phyloP scores from a whole-genome alignment of 2,329 filamentous ascomycete species.

The Arthrobotrys sinensis region DNA sequence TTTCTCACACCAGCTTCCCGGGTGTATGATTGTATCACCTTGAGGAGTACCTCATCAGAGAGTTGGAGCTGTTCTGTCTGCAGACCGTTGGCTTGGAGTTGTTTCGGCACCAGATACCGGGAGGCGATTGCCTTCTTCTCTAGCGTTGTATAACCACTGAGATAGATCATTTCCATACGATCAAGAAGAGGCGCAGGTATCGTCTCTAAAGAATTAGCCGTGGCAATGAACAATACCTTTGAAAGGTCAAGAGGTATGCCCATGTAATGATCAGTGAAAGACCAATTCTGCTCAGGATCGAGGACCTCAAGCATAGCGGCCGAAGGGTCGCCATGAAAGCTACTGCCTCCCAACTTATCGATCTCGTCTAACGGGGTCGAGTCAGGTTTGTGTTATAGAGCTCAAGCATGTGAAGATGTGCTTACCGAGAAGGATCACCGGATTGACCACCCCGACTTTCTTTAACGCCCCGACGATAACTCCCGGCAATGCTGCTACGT shows the following conservation, averaged over 20 bases:
- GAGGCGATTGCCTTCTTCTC: constrained; percentile 97
- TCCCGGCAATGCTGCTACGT: constrained; percentile 99
- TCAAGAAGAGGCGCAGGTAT: constrained; percentile 95
- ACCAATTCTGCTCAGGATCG: constrained; percentile 96
- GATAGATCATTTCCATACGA: constrained; percentile 94
- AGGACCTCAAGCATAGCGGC: constrained; percentile 98
- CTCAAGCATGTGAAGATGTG: constrained; percentile 6
- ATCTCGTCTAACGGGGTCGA: constrained; percentile 80
- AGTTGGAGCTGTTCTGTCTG: constrained; percentile 81
- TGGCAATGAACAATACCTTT: constrained; percentile 97
- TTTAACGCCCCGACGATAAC: constrained; percentile 92
- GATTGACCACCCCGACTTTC: constrained; percentile 95
- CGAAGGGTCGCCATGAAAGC: constrained; percentile 94
- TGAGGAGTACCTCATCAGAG: constrained; percentile 87
- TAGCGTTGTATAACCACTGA: constrained; percentile 95
- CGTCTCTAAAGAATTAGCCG: constrained; percentile 93
- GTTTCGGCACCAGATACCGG: constrained; percentile 95
- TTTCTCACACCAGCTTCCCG: constrained; percentile 96
- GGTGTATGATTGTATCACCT: constrained; percentile 96
- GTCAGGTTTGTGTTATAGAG: constrained; percentile 6
- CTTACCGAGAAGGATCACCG: constrained; percentile 82
- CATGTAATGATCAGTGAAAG: constrained; percentile 95
- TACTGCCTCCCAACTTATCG: constrained; percentile 92
- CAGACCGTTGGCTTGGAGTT: constrained; percentile 91
- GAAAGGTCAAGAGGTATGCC: constrained; percentile 95